Evolutionary conservation across 1,284 basidiomycete species (phyloP).

Genomic region (Rhodotorula sp.): DNA sequence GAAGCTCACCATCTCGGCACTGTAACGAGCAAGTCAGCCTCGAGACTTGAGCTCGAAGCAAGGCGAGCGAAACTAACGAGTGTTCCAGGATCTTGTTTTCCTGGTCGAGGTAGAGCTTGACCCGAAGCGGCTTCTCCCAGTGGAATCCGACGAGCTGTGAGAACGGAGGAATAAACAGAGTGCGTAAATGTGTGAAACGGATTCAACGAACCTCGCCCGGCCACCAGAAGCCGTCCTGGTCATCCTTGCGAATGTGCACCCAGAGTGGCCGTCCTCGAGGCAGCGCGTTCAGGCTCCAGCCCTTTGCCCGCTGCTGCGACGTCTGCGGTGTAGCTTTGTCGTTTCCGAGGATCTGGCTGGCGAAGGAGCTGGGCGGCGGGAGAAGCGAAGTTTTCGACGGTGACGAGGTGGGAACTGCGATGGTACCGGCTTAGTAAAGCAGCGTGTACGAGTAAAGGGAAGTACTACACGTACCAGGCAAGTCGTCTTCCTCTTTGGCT

Average conservation of each 20-base stretch:
- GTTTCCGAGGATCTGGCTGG: not conserved
- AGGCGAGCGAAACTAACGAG: not conserved
- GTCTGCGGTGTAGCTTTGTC: slow-evolving; percentile 5
- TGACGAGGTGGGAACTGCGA: not conserved
- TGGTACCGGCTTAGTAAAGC: not conserved
- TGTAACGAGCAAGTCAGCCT: not conserved
- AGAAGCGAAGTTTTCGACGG: slow-evolving; percentile 6
- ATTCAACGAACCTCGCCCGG: slow-evolving; percentile 16
- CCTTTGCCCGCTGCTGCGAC: slow-evolving; percentile 12
- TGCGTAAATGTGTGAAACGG: no score
- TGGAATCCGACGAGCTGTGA: slow-evolving; percentile 14
- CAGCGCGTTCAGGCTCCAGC: slow-evolving; percentile 16
- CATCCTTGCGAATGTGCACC: slow-evolving; percentile 11
- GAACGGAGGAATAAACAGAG: not conserved
- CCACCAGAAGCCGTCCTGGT: slow-evolving; percentile 30
- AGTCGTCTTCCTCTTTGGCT: not conserved
- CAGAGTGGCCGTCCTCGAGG: slow-evolving; percentile 20
- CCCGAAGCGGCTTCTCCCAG: slow-evolving; percentile 12
- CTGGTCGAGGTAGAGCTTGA: slow-evolving; percentile 23
- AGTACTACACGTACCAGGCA: not conserved
- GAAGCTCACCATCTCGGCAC: not conserved
- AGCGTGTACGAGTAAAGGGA: no score
- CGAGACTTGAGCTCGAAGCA: no score
- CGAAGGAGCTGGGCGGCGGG: slow-evolving; percentile 13
- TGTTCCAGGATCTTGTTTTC: not conserved